Evolutionary conservation across 257 asterid species (phyloP), one percentile per base, ranked within the genome.

Genomic region (Fraxinus cuspidata): DNA sequence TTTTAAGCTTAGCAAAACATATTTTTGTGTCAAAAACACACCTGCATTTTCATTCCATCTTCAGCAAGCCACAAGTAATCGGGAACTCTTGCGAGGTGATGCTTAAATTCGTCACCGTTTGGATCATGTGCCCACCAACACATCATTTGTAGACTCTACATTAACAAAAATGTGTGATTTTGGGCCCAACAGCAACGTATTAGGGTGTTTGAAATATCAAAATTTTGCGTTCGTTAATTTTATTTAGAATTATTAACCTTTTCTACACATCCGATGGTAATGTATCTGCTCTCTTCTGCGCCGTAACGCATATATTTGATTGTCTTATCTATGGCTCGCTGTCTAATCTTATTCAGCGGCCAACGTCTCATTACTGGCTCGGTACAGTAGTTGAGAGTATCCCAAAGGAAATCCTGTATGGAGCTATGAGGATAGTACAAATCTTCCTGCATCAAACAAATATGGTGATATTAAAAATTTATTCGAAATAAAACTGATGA

Each of bases 21-120:
- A 11, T 6, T 18, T 0, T 34, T 7, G 3, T 65, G 25, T 15
- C 7, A 4, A 11, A 58, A 27, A 37, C 49, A 0, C 51, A 86
- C 94, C 90, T 92, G 94, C 97, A 92, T 87, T 74, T 87, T 92
- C 97, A 92, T 92, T 75, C 97, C 97, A 81, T 93, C 97, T 81
- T 93, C 97, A 0, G 97, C 97, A 7, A 93, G 86, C 97, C 97
- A 93, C 78, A 93, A 68, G 70, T 89, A 91, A 60, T 93, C 97
- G 1, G 94, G 91, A 19, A 93, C 90, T 65, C 97, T 87, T 6
- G 97, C 97, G 7, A 93, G 82, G 71, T 93, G 97, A 73, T 83
- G 72, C 82, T 88, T 93, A 44, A 91, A 89, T 72, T 93, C 97
- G 0, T 86, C 90, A 6, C 97, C 75, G 3, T 85, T 74, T 1